phyloP scores from a whole-genome alignment of 2,329 filamentous ascomycete genomes.

The Fusarium fujikuroi region DNA sequence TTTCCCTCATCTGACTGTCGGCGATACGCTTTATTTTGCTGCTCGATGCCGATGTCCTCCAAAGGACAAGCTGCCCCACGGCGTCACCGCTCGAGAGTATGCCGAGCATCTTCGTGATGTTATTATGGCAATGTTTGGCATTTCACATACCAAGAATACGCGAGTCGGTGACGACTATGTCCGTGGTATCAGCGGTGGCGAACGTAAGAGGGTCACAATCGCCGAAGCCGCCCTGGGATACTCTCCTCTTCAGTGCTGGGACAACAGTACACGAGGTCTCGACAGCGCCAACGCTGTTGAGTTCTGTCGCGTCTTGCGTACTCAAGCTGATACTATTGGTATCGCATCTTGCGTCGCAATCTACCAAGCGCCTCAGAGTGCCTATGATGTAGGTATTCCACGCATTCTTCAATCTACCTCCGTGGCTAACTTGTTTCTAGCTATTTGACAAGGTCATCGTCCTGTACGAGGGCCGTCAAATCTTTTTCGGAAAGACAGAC shows the following conservation, averaged over 20 bases:
- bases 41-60: slow-evolving; percentile 71
- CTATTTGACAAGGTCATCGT: slow-evolving; percentile 76
- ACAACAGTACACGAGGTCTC: slow-evolving; percentile 72
- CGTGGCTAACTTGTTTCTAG: not conserved
- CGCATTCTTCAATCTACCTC: too few species aligned
- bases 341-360: slow-evolving; percentile 69
- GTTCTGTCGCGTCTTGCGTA: slow-evolving; percentile 70
- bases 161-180: slow-evolving; percentile 75
- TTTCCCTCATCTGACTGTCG: slow-evolving; percentile 78
- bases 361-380: slow-evolving; percentile 66
- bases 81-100: slow-evolving; percentile 61
- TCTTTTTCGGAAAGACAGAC: slow-evolving; percentile 54
- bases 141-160: slow-evolving; percentile 74
- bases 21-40: slow-evolving; percentile 79
- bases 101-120: slow-evolving; percentile 72
- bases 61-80: slow-evolving; percentile 62
- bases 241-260: slow-evolving; percentile 73
- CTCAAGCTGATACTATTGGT: slow-evolving; percentile 69
- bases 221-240: slow-evolving; percentile 47
- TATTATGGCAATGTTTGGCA: slow-evolving; percentile 76
- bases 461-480: slow-evolving; percentile 74
- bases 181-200: slow-evolving; percentile 64
- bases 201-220: slow-evolving; percentile 56
- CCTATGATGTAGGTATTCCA: slow-evolving; percentile 37
- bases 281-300: slow-evolving; percentile 73